Evolutionary conservation across 306 rosid species (phyloP).

Genomic region (Sicyos edulis): DNA sequence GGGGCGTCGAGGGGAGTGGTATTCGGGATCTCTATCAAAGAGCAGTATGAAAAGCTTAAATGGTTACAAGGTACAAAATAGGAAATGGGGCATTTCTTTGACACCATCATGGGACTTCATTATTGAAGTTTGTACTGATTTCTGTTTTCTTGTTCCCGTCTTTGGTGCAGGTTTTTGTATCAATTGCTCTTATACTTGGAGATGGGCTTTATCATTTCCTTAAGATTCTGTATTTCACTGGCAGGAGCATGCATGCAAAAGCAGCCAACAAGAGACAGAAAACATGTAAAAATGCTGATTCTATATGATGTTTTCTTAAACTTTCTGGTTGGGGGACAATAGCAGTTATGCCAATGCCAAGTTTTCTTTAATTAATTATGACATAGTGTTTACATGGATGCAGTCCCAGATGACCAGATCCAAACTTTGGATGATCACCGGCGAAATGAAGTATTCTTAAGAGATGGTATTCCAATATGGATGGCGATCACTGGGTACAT

Average conservation of each 20-base stretch:
- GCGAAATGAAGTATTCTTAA: slow-evolving; percentile 69
- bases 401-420: slow-evolving; percentile 29
- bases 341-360: not conserved
- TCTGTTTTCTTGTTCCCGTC: slow-evolving; percentile 22
- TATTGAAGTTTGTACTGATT: not conserved
- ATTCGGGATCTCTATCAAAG: slow-evolving; percentile 61
- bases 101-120: slow-evolving; percentile 25
- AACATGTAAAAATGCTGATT: slow-evolving; percentile 41
- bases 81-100: slow-evolving; percentile 4
- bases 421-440: slow-evolving; percentile 50
- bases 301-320: not conserved
- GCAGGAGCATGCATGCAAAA: slow-evolving; percentile 41
- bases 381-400: no score
- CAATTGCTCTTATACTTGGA: slow-evolving; percentile 86
- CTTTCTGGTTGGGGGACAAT: not conserved
- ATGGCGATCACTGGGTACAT: slow-evolving; percentile 62
- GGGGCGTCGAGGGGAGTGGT: slow-evolving; percentile 89
- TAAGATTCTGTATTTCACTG: slow-evolving; percentile 64
- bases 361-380: no score
- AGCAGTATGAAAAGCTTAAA: slow-evolving; percentile 90
- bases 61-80: slow-evolving; percentile 72
- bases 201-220: slow-evolving; percentile 92
- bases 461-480: slow-evolving; percentile 83
- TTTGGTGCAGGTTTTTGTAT: slow-evolving; percentile 72
- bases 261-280: slow-evolving; percentile 41